These are phyloP conservation scores for Botrytis elliptica DNA, from an alignment of 2,329 filamentous ascomycete species.

Conservation along the genomic window DNA sequence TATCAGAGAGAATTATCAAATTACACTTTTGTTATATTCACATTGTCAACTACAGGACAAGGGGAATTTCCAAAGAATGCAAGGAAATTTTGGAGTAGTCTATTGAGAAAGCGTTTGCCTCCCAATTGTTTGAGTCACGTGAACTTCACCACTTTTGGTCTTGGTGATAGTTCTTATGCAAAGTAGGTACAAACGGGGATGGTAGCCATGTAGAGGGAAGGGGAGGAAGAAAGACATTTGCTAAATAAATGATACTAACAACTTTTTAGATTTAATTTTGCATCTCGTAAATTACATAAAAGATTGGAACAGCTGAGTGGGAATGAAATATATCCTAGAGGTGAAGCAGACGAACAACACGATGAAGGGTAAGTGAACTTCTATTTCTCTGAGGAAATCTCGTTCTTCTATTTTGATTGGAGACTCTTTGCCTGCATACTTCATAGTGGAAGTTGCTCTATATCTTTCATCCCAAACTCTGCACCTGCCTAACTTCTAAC, in stretches of 20 bases:
- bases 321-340: slow-evolving; percentile 69
- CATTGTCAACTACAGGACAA: slow-evolving; percentile 90
- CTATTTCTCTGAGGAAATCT: neutral
- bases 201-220: neutral
- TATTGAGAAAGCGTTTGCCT: slow-evolving; percentile 76
- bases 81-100: slow-evolving; percentile 76
- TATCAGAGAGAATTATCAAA: slow-evolving; percentile 52
- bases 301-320: slow-evolving; percentile 82
- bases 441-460: neutral
- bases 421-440: neutral
- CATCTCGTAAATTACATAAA: slow-evolving; percentile 82
- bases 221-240: neutral
- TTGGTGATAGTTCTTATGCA: slow-evolving; percentile 92
- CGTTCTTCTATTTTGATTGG: neutral
- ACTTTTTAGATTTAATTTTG: slow-evolving; percentile 77
- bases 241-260: slow-evolving; percentile 19
- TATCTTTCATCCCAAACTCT: neutral
- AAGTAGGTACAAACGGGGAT: slow-evolving; percentile 55
- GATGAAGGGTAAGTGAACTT: slow-evolving; percentile 73
- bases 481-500: neutral
- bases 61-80: slow-evolving; percentile 89
- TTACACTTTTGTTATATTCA: slow-evolving; percentile 67
- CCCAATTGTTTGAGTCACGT: slow-evolving; percentile 66
- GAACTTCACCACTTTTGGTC: slow-evolving; percentile 80
- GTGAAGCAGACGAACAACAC: slow-evolving; percentile 92